These are phyloP conservation scores for Ailanthus altissimus DNA, from an alignment of 345 rosid species.

Conservation along the genomic window DNA sequence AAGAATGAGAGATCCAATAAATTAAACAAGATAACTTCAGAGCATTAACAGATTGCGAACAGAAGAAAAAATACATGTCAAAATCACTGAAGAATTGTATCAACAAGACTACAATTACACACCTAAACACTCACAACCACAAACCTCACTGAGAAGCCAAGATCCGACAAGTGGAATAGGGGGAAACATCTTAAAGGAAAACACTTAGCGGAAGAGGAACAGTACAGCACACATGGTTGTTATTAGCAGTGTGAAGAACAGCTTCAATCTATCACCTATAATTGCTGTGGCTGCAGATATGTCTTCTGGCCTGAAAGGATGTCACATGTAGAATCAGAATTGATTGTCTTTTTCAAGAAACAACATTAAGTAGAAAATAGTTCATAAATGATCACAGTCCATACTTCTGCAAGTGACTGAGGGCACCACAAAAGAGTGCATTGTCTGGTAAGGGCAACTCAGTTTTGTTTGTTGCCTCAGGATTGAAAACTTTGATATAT, in stretches of 20 bases:
- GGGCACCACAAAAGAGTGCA: constrained; percentile 87
- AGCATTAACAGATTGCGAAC: constrained; percentile 11
- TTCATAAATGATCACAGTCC: constrained; percentile 11
- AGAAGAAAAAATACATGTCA: constrained; percentile 24
- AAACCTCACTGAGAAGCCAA: constrained; percentile 28
- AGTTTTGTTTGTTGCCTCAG: constrained; percentile 88
- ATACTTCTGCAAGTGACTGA: constrained; percentile 73
- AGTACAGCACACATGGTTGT: constrained; percentile 30
- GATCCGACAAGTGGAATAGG: constrained; percentile 17
- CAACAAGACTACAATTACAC: constrained; percentile 38
- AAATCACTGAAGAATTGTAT: constrained; percentile 33
- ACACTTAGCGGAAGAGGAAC: constrained; percentile 24
- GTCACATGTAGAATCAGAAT: constrained; percentile 19
- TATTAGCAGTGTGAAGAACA: constrained; percentile 38
- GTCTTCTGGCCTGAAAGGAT: constrained; percentile 68
- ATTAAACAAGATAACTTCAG: constrained; percentile 27
- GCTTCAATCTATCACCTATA: constrained; percentile 26
- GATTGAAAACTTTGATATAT: constrained; percentile 83
- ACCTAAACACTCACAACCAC: constrained; percentile 41
- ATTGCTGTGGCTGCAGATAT: constrained; percentile 47
- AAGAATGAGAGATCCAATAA: constrained; percentile 46
- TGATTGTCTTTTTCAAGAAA: not conserved
- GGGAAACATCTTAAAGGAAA: constrained; percentile 17
- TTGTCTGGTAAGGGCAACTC: constrained; percentile 82
- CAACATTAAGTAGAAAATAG: not conserved